These are phyloP conservation scores for Herpetomonas tarakana DNA, from an alignment of 208 protist genomes.

Conservation along the genomic window DNA sequence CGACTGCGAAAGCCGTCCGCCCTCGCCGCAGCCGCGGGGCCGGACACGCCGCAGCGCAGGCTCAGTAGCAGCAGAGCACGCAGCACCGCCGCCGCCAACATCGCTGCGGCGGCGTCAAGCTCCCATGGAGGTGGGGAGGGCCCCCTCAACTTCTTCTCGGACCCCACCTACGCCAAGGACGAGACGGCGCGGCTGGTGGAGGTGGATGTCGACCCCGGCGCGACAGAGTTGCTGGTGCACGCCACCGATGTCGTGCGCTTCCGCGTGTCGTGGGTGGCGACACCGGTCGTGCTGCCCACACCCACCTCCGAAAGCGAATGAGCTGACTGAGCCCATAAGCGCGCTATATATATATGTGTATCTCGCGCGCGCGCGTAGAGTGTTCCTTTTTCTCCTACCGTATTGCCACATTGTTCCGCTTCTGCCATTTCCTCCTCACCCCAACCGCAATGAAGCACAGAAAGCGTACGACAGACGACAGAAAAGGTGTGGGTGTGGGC, in stretches of 20 bases:
- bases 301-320: neutral
- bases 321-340: too few relatives aligned
- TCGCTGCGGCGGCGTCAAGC: neutral
- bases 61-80: neutral
- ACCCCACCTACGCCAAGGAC: constrained; percentile 2
- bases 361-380: too few relatives aligned
- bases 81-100: neutral
- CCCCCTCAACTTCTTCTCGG: constrained; percentile 3
- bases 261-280: neutral
- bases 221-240: constrained; percentile 23
- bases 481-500: too few relatives aligned
- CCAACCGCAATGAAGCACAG: too few relatives aligned
- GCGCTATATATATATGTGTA: too few relatives aligned
- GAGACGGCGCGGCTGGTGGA: constrained; percentile 11
- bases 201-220: constrained; percentile 18
- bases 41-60: neutral
- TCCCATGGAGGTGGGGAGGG: too few relatives aligned
- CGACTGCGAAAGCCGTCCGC: neutral
- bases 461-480: too few relatives aligned
- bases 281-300: neutral
- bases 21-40: neutral
- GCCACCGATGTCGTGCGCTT: constrained; percentile 4
- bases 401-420: too few relatives aligned
- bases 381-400: too few relatives aligned
- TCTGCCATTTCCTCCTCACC: too few relatives aligned